Evolutionary conservation across 2,329 filamentous ascomycete species (phyloP).

Genomic region (Calonectria pseudoturangicola): DNA sequence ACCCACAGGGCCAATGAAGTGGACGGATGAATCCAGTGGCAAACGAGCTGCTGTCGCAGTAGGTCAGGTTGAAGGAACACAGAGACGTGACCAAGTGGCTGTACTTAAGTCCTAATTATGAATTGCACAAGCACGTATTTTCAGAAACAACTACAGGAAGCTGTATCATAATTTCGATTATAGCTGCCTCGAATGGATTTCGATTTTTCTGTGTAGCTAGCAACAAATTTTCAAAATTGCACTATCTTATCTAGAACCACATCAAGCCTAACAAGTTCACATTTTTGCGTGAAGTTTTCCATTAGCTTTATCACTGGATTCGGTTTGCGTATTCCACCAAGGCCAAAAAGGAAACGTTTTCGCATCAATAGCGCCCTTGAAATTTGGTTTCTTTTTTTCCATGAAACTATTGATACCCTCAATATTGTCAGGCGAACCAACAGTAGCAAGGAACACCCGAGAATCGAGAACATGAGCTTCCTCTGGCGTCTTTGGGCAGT

Average conservation of each 20-base stretch:
- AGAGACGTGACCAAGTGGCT: background rate
- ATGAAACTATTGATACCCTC: slow-evolving; percentile 35
- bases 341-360: slow-evolving; percentile 27
- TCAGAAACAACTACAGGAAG: no score
- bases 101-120: background rate
- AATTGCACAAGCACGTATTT: background rate
- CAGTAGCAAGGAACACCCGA: slow-evolving; percentile 5
- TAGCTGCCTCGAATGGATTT: no score
- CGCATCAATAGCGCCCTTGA: slow-evolving; percentile 5
- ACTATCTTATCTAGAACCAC: background rate
- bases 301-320: background rate
- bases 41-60: background rate
- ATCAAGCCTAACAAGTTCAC: background rate
- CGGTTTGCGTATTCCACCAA: slow-evolving; percentile 17
- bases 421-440: slow-evolving; percentile 29
- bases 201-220: background rate
- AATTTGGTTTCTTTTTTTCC: slow-evolving; percentile 27
- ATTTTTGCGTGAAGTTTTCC: slow-evolving; percentile 9
- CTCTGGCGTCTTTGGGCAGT: slow-evolving; percentile 26
- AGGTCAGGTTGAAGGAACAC: background rate
- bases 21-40: background rate
- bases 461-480: slow-evolving; percentile 34
- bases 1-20: slow-evolving; percentile 10
- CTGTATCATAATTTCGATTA: no score
- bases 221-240: background rate